Evolutionary conservation across 805 yeast species (phyloP).

Genomic region (Maudiozyma bulderi): DNA sequence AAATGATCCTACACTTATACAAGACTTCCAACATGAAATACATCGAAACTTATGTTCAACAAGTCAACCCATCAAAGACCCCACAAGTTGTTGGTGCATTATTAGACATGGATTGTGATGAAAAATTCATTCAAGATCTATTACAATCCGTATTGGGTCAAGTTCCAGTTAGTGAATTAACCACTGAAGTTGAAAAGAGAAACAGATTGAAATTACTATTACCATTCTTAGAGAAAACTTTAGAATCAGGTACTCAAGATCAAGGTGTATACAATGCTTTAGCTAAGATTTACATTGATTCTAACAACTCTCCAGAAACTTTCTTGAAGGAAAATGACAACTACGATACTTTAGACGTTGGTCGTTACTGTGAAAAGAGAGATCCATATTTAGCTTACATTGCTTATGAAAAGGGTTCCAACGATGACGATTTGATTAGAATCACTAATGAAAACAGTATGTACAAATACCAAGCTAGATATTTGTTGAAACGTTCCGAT

Average conservation of each 20-base stretch:
- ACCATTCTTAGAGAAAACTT: slow-evolving; percentile 86
- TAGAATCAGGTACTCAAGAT: slow-evolving; percentile 76
- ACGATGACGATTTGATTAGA: slow-evolving; percentile 78
- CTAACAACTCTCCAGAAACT: slow-evolving; percentile 95
- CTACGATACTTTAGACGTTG: slow-evolving; percentile 91
- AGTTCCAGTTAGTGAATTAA: slow-evolving; percentile 84
- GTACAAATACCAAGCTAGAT: slow-evolving; percentile 99
- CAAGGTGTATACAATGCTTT: slow-evolving; percentile 88
- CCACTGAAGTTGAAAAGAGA: slow-evolving; percentile 92
- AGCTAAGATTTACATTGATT: slow-evolving; percentile 96
- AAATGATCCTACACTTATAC: slow-evolving; percentile 84
- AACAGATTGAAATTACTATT: slow-evolving; percentile 83
- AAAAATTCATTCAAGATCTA: slow-evolving; percentile 68
- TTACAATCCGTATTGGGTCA: slow-evolving; percentile 83
- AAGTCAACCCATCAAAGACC: slow-evolving; percentile 90
- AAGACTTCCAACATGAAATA: slow-evolving; percentile 93
- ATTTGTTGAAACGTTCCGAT: slow-evolving; percentile 83
- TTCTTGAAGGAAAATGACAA: slow-evolving; percentile 83
- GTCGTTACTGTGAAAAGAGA: slow-evolving; percentile 97
- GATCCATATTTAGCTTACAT: slow-evolving; percentile 97
- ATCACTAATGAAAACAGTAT: slow-evolving; percentile 95
- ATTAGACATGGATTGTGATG: slow-evolving; percentile 96
- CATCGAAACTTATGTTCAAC: slow-evolving; percentile 96
- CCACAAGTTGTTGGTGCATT: slow-evolving; percentile 95
- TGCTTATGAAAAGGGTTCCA: slow-evolving; percentile 91